These are phyloP conservation scores for Vanrija humicola DNA, from an alignment of 1,284 basidiomycete species.

Conservation along the genomic window DNA sequence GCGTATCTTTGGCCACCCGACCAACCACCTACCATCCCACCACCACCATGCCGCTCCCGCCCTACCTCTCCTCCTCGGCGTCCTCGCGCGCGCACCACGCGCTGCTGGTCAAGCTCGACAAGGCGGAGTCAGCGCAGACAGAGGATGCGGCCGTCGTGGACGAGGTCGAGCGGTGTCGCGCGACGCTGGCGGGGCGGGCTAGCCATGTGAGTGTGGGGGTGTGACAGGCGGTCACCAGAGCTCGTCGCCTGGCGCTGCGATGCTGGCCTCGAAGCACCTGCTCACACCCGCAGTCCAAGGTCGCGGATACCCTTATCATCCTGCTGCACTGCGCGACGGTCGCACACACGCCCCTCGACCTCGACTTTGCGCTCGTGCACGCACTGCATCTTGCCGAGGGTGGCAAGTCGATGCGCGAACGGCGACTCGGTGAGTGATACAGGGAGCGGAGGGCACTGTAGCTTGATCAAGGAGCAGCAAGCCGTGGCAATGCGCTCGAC, in stretches of 20 bases:
- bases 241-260: too few relatives aligned
- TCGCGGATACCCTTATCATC: conserved; percentile 35
- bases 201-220: conserved; percentile 20
- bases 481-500: too few relatives aligned
- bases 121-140: conserved; percentile 25
- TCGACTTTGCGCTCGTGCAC: conserved; percentile 36
- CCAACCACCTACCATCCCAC: neutral
- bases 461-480: too few relatives aligned
- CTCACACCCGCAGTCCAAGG: conserved; percentile 20
- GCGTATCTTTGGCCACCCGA: neutral
- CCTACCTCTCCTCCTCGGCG: conserved; percentile 41
- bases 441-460: too few relatives aligned
- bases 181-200: conserved; percentile 10
- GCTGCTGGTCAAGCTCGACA: conserved; percentile 32
- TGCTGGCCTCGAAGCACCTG: too few relatives aligned
- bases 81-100: conserved; percentile 44
- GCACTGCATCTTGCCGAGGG: conserved; percentile 43
- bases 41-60: conserved; percentile 25
- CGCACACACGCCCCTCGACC: conserved; percentile 7
- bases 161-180: conserved; percentile 22
- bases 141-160: conserved; percentile 24
- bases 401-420: conserved; percentile 26
- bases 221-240: too few relatives aligned
- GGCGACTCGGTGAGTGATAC: conserved; percentile 29
- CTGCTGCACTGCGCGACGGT: conserved; percentile 32